Conservation (phyloP, 73 alveolate genomes). For the Stentor coeruleus region DNA sequence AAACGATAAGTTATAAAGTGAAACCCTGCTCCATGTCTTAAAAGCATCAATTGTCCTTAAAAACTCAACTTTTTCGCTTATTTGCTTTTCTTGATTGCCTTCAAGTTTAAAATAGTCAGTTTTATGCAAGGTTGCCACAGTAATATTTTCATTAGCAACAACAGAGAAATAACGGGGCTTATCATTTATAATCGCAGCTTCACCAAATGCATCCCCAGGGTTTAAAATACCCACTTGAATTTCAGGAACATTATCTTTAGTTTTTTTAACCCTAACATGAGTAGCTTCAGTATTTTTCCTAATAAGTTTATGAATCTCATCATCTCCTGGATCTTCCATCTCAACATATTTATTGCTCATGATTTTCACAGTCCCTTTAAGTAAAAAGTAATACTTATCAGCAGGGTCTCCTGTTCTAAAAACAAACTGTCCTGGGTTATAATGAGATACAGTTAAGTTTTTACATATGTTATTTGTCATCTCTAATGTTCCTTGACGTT, state of each 20-base stretch:
- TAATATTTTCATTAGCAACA: neutral
- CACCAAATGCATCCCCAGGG: constrained; percentile 3
- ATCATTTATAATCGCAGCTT: neutral
- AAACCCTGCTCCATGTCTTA: neutral
- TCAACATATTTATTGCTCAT: no score
- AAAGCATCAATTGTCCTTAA: neutral
- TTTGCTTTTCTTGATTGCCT: neutral
- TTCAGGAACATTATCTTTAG: neutral
- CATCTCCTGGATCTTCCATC: no score
- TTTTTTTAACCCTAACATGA: neutral
- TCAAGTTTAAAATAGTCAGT: neutral
- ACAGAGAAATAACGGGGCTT: neutral
- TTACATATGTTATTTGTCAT: neutral
- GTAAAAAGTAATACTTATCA: neutral
- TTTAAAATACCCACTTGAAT: neutral
- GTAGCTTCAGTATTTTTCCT: neutral
- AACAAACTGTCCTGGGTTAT: neutral
- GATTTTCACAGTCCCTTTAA: constrained; percentile 6
- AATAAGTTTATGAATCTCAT: no score
- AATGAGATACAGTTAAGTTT: neutral
- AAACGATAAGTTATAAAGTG: neutral
- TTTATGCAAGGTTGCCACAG: neutral
- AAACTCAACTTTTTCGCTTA: constrained; percentile 8
- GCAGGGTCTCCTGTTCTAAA: neutral
- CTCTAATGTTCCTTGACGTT: neutral